Evolutionary conservation across 345 rosid genomes (phyloP), one percentile per base, ranked within the genome.

Genomic region (Eucalyptus urophylla): DNA sequence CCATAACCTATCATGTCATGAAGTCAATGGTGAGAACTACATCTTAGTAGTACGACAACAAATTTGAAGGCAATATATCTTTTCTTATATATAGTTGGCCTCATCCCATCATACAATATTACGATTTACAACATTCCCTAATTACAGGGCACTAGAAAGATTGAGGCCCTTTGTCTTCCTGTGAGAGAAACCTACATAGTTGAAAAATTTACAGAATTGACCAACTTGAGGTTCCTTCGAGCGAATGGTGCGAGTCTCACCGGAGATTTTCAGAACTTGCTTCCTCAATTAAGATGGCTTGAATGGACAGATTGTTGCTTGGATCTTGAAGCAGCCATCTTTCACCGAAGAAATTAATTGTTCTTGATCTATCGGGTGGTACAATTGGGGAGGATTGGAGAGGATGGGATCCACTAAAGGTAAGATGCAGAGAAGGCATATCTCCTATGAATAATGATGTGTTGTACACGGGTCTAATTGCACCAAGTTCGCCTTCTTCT

Each of bases 381-480:
- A 3, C 0, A 0, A n/a, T 31, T 67, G 1, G 0, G 11, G 11
- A 67, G 21, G 40, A 67, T 6, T 67, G 80, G 80, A 1, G 10
- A 67, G 80, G 80, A n/a, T 67, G 80, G 22, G 11, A 4, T 67
- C 80, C 4, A 15, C 40, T 67, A 31, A 67, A n/a, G 80, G 80
- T 67, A 67, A 67, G 80, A 31, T 0, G 6, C 16, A 67, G 0
- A 67, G 0, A 31, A 15, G 40, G 80, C 22, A 1, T 14, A 31
- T 67, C 17, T 62, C 80, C 1, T 67, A 17, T 0, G 0, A 3
- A 31, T 67, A 31, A 31, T 67, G 21, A 31, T 1, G 0, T 15
- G 80, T 31, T n/a, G 11, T n/a, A 0, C 4, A 29, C 0, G 0
- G 0, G 11, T 31, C 21, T 37, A 67, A 67, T 15, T 15, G 22